Evolutionary conservation across 257 asterid species (phyloP), one percentile per base, ranked within the genome.

Genomic region (Solanum sejunctum): DNA sequence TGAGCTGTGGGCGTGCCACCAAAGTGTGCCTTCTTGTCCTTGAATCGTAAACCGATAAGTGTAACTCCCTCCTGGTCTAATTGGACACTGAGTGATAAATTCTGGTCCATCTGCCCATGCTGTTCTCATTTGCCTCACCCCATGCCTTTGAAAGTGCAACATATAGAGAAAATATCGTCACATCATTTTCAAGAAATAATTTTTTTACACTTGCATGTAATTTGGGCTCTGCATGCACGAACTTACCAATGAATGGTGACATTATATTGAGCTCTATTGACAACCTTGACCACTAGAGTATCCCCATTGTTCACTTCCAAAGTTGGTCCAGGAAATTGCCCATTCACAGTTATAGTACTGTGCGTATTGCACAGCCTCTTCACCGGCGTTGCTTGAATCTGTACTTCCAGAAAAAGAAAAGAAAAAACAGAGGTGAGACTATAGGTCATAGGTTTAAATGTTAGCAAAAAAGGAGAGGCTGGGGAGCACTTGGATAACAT

Each of bases 1-100:
- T 2, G 99, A 95, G 87, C 99, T 95, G 85, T 95, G 99, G 45
- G 99, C 99, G 75, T 95, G 99, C 99, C 99, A 95, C 98, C 98
- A 95, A 1, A 95, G 92, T 1, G 98, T 95, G 39, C 98, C 98
- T 90, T 93, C 97, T 45, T 95, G 99, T n/a, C 94, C 99, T 88
- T 91, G 90, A 51, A 95, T 94, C 0, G 95, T 92, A 84, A 95
- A 95, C 6, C 97, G 87, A 85, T 95, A 95, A 0, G 94, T 95
- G 85, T 94, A 95, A 73, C 94, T 95, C 36, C 83, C 87, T 64
- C 97, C 99, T 1, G 99, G 98, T 86, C 93, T 88, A 20, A 95
- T 92, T 0, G 99, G 99, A 87, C 99, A 95, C 75, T 95, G 99
- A 20, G 98, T 95, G 79, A 95, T 85, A 63, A 94, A 95, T 52